Evolutionary conservation across 768 basidiomycete genomes (phyloP).

Genomic region (Termitomyces bulborhizus): DNA sequence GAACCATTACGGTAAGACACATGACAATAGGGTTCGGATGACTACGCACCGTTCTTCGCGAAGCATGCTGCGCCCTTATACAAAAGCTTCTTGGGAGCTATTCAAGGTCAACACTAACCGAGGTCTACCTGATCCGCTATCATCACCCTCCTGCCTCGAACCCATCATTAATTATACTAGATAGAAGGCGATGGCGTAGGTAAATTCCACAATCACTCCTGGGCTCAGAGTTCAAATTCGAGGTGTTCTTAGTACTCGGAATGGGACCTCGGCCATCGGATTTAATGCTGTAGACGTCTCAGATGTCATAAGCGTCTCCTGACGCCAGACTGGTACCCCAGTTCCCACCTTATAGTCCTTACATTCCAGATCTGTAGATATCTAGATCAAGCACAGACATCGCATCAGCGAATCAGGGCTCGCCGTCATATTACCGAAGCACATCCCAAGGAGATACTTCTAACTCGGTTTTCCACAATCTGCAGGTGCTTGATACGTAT

Average conservation of each 20-base stretch:
- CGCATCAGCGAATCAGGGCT: conserved; percentile 2
- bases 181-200: background rate
- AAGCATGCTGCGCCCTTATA: background rate
- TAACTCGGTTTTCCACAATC: background rate
- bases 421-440: conserved; percentile 9
- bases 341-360: background rate
- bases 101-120: background rate
- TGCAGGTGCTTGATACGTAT: background rate
- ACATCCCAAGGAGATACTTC: background rate
- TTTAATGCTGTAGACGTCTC: background rate
- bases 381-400: background rate
- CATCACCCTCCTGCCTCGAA: conserved; percentile 3
- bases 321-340: background rate
- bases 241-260: background rate
- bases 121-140: conserved; percentile 7
- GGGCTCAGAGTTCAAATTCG: background rate
- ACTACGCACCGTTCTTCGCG: background rate
- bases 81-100: background rate
- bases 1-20: background rate
- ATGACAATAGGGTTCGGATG: background rate
- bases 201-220: background rate
- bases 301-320: conserved; percentile 7
- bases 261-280: conserved; percentile 3
- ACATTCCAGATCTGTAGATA: background rate
- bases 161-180: conserved; percentile 3